Base-by-base conservation (phyloP, 75 land plant genomes). In the Picea sitchensis region DNA sequence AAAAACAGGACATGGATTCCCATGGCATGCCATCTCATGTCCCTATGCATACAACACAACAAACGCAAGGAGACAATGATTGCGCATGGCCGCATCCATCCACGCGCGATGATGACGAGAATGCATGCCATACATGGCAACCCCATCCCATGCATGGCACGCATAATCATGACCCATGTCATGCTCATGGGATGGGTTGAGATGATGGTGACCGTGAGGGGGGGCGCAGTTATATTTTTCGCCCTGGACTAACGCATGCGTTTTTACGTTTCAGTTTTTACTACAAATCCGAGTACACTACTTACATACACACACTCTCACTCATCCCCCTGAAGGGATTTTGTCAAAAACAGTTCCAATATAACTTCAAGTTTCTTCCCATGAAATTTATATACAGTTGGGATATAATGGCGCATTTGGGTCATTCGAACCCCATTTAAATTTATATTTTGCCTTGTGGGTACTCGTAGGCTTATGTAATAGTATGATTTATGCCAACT, bases 1-100 rank as follows among this genome's bases (percentile, higher is more conserved):
- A 51, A 51, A 51, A 51, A 51, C 56, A 51, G 56, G 56, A 51
- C 56, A 51, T 51, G 56, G 56, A 51, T 51, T 51, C 56, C 56
- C 1, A 9, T 51, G 56, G 56, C 56, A 51, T 51, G 56, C 56
- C 56, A 51, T 51, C 56, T 51, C 56, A 51, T 51, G 56, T 51
- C 56, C 56, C 56, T 51, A 51, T 51, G 56, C 56, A 51, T 51
- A 51, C 56, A 51, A 51, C 56, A 51, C 56, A 51, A 51, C 56
- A 51, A 51, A 9, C 56, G 56, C 56, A 51, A 51, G 56, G 12
- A 51, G 56, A 51, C 76, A 75, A 75, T 75, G 60, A 75, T 75
- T 75, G 31, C 76, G 76, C 76, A 58, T 75, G 76, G 76, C 38
- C 17, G 59, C 76, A 58, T 58, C 76, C 76, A 75, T 75, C 58